phyloP scores from a whole-genome alignment of 352 stramenopile genomes.

The Phytophthora citrophthora region DNA sequence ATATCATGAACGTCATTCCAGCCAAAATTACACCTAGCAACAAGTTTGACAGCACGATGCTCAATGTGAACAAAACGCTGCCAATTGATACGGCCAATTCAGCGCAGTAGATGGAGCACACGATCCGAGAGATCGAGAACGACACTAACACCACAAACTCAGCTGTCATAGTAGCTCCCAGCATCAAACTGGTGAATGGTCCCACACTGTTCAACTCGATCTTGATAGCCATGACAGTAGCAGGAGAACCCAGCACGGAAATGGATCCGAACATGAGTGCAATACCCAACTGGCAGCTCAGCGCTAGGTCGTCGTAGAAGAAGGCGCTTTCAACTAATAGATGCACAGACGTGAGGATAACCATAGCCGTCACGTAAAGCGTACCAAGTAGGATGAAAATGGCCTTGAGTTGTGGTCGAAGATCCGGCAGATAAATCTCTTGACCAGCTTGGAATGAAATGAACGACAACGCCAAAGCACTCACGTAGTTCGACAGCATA shows the following conservation, averaged over 20 bases:
- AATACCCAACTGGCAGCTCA: constrained; percentile 61
- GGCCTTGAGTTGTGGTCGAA: constrained; percentile 60
- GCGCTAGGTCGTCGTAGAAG: constrained; percentile 53
- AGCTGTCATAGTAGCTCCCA: constrained; percentile 68
- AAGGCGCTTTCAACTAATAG: constrained; percentile 49
- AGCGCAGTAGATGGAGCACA: constrained; percentile 66
- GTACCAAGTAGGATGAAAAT: constrained; percentile 53
- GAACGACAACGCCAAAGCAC: constrained; percentile 68
- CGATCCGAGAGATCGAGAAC: constrained; percentile 70
- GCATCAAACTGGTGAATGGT: constrained; percentile 76
- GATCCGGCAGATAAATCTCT: constrained; percentile 70
- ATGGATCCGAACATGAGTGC: constrained; percentile 76
- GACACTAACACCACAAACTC: constrained; percentile 77
- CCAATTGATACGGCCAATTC: constrained; percentile 55
- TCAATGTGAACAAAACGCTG: constrained; percentile 63
- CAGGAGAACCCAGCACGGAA: constrained; percentile 64
- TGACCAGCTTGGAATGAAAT: constrained; percentile 77
- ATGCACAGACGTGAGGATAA: constrained; percentile 46
- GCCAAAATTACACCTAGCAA: constrained; percentile 50
- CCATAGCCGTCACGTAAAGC: constrained; percentile 61
- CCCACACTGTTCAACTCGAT: constrained; percentile 77
- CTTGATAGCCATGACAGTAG: constrained; percentile 81
- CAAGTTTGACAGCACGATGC: constrained; percentile 60
- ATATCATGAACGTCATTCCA: constrained; percentile 56
- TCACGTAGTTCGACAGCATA: constrained; percentile 59